Percentiles rank a stretch among this genome's conserved stretches.
Evolutionary conservation across 176 grass and related monocot species (phyloP).

Genomic region (Phyllostachys edulis): DNA sequence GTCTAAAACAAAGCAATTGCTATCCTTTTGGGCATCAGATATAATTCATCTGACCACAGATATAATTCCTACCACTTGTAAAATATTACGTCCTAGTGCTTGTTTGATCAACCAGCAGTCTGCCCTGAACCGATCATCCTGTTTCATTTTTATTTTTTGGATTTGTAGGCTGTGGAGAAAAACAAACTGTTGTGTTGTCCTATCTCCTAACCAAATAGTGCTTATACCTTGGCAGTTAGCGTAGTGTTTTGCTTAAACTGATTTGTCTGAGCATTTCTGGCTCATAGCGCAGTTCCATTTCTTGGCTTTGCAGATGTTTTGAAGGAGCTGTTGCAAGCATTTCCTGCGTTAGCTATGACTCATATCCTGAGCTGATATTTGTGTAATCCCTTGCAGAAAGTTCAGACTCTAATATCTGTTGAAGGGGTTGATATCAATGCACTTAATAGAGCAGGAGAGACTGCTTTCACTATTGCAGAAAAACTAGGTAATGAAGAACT

Average conservation of each 20-base stretch:
- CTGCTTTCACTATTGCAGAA: constrained; percentile 78
- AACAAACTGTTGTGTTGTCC: background rate
- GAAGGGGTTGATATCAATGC: constrained; percentile 78
- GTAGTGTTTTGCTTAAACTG: background rate
- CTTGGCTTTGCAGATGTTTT: constrained; percentile 63
- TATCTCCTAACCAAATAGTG: background rate
- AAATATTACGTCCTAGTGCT: background rate
- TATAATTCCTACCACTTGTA: background rate
- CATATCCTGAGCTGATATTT: constrained; percentile 29
- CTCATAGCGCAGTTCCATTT: constrained; percentile 23
- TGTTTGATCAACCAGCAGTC: background rate
- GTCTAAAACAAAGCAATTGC: background rate
- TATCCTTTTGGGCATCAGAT: background rate
- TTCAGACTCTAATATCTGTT: constrained; percentile 67
- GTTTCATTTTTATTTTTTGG: constrained; percentile 15
- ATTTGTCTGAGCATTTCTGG: background rate
- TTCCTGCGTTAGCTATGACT: constrained; percentile 82
- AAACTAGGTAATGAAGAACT: constrained; percentile 75
- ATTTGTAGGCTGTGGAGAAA: background rate
- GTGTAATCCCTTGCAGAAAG: constrained; percentile 53
- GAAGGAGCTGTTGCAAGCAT: constrained; percentile 68
- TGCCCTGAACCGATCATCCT: background rate
- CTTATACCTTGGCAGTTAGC: background rate
- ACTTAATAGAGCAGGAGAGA: constrained; percentile 85
- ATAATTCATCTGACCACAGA: background rate